These are phyloP conservation scores for Hyaloscypha finlandica DNA, from an alignment of 495 filamentous ascomycete genomes.

Conservation along the genomic window DNA sequence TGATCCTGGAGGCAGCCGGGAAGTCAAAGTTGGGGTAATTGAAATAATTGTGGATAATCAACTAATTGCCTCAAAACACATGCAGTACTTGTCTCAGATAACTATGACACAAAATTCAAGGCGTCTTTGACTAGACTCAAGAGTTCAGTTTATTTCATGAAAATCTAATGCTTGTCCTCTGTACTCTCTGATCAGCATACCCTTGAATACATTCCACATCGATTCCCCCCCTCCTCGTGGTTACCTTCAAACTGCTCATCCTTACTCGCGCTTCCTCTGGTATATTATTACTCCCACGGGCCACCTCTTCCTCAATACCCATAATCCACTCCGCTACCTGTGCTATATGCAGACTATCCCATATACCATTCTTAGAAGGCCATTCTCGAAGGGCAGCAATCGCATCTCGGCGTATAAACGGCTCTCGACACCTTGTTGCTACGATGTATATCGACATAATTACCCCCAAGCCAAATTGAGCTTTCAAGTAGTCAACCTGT, in stretches of 20 bases:
- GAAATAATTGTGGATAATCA: too few relatives aligned
- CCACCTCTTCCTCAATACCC: neutral
- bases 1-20: too few relatives aligned
- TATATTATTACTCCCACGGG: neutral
- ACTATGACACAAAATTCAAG: too few relatives aligned
- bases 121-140: too few relatives aligned
- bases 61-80: too few relatives aligned
- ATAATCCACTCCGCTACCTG: constrained; percentile 5
- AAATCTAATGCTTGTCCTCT: too few relatives aligned
- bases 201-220: neutral
- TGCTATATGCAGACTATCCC: neutral
- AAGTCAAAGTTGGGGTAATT: too few relatives aligned
- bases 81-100: too few relatives aligned
- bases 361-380: neutral
- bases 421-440: constrained; percentile 1
- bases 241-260: constrained; percentile 1
- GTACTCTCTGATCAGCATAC: neutral
- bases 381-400: neutral
- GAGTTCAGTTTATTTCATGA: too few relatives aligned
- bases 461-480: neutral
- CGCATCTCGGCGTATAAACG: neutral
- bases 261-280: constrained; percentile 2
- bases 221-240: neutral
- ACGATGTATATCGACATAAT: constrained; percentile 1
- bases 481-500: neutral